These are phyloP conservation scores for Pisolithus sp. DNA, from an alignment of 768 basidiomycete genomes.

Conservation along the genomic window DNA sequence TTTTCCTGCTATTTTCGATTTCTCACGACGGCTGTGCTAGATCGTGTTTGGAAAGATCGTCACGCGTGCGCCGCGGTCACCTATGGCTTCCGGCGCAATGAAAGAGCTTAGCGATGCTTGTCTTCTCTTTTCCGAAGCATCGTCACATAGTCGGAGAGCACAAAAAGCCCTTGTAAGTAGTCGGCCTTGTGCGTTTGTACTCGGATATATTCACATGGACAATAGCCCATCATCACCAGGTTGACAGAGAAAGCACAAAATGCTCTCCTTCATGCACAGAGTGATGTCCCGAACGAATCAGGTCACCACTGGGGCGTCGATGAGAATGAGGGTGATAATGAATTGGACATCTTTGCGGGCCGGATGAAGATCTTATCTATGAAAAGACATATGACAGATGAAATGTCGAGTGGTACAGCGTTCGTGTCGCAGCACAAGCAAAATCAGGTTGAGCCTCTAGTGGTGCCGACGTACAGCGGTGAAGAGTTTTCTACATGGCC, in stretches of 20 bases:
- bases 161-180: slow-evolving; percentile 55
- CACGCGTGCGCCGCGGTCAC: slow-evolving; percentile 63
- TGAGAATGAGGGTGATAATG: slow-evolving; percentile 52
- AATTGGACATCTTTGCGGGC: slow-evolving; percentile 64
- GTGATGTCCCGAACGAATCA: slow-evolving; percentile 25
- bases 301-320: slow-evolving; percentile 49
- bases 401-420: neutral
- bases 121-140: slow-evolving; percentile 58
- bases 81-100: slow-evolving; percentile 62
- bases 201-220: neutral
- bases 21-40: slow-evolving; percentile 28
- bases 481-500: too few species aligned
- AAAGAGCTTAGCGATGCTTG: slow-evolving; percentile 63
- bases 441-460: neutral
- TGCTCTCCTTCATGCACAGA: slow-evolving; percentile 40
- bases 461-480: neutral
- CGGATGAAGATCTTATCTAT: slow-evolving; percentile 55
- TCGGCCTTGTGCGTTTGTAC: neutral
- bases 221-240: slow-evolving; percentile 52
- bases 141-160: slow-evolving; percentile 52
- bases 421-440: neutral
- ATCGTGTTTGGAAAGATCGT: slow-evolving; percentile 77
- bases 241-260: slow-evolving; percentile 62
- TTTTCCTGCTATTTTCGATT: neutral
- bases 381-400: slow-evolving; percentile 28